Evolutionary conservation across 768 basidiomycete genomes (phyloP).

Genomic region (Russula virescens): DNA sequence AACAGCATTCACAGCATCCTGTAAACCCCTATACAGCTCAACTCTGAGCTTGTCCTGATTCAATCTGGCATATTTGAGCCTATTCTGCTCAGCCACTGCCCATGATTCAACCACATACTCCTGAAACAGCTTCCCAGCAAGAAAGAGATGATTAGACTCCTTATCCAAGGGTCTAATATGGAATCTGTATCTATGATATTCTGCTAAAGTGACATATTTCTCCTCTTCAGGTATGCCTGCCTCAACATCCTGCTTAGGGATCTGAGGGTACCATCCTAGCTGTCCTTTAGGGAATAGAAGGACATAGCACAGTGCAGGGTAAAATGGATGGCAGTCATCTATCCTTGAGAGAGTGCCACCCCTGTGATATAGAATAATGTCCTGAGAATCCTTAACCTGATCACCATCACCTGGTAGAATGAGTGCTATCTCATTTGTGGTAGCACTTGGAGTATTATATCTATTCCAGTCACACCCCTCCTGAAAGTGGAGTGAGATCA

Average conservation of each 20-base stretch:
- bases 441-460: not conserved
- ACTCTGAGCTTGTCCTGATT: not conserved
- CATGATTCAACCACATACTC: not conserved
- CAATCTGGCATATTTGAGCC: not conserved
- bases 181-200: not conserved
- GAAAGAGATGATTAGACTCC: not conserved
- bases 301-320: not conserved
- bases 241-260: not conserved
- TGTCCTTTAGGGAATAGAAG: not conserved
- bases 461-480: not conserved
- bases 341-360: not conserved
- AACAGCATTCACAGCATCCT: not conserved
- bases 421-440: not conserved
- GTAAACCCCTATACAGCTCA: not conserved
- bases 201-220: not conserved
- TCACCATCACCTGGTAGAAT: not conserved
- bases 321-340: not conserved
- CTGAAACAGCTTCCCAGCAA: not conserved
- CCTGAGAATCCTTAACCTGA: not conserved
- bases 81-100: not conserved
- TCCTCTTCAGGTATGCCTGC: not conserved
- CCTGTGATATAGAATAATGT: not conserved
- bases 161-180: not conserved
- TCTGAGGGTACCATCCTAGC: not conserved
- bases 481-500: not conserved